Conservation (phyloP, 2,329 filamentous ascomycete species). For the Plectosphaerella sp. region DNA sequence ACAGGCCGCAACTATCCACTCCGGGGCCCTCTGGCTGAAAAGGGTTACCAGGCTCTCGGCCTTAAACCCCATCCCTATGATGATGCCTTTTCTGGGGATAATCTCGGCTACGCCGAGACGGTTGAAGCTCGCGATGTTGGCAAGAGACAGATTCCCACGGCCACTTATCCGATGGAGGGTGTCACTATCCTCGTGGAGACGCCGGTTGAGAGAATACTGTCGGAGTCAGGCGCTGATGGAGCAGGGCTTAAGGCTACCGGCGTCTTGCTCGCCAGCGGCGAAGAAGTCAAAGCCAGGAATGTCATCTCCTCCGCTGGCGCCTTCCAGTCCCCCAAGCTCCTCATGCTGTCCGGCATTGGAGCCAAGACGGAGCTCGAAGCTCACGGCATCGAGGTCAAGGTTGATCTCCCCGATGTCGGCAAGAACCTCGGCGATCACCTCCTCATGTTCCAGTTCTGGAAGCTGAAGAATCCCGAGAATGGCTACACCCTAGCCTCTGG, state of each 20-base stretch:
- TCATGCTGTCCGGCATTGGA: slow-evolving; percentile 49
- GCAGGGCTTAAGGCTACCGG: slow-evolving; percentile 37
- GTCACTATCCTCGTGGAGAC: slow-evolving; percentile 19
- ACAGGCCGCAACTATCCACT: slow-evolving; percentile 32
- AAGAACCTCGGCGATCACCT: slow-evolving; percentile 47
- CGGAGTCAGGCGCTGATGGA: slow-evolving; percentile 8
- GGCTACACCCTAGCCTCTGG: slow-evolving; percentile 1
- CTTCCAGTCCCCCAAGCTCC: slow-evolving; percentile 46
- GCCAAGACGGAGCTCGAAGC: slow-evolving; percentile 34
- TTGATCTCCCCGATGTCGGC: slow-evolving; percentile 43
- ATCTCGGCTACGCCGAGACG: slow-evolving; percentile 26
- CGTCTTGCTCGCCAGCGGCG: slow-evolving; percentile 38
- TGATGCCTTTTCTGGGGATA: slow-evolving; percentile 19
- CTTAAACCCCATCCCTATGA: slow-evolving; percentile 18
- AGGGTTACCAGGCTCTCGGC: slow-evolving; percentile 36
- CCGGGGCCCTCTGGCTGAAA: slow-evolving; percentile 21
- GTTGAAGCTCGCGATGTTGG: slow-evolving; percentile 18
- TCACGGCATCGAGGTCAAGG: slow-evolving; percentile 32
- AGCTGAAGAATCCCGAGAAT: no score
- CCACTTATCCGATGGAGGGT: slow-evolving; percentile 17
- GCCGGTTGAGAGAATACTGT: slow-evolving; percentile 14
- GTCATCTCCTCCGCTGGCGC: slow-evolving; percentile 41
- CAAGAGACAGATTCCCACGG: slow-evolving; percentile 17
- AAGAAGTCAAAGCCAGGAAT: slow-evolving; percentile 31
- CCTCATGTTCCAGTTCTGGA: slow-evolving; percentile 16